These are phyloP conservation scores for Aegilops longissima DNA, from an alignment of 176 grass and related monocot species.

Conservation along the genomic window DNA sequence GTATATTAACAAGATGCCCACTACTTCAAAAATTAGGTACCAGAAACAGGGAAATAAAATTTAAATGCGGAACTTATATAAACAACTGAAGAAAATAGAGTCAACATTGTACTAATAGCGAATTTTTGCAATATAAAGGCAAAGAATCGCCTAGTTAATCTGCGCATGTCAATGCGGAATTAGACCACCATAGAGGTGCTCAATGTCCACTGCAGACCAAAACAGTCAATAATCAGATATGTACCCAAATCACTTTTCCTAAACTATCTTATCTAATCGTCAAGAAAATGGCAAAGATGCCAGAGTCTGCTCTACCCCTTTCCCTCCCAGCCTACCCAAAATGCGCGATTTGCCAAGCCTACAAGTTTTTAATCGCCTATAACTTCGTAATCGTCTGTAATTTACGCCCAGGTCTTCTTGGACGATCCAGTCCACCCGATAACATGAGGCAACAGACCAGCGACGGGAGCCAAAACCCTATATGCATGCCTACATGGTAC, in stretches of 20 bases:
- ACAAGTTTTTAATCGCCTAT: background rate
- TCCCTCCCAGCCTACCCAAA: background rate
- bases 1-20: background rate
- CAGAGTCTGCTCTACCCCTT: background rate
- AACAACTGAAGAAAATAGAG: background rate
- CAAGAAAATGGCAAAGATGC: background rate
- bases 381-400: background rate
- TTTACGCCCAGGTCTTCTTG: background rate
- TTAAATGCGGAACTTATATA: background rate
- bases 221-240: background rate
- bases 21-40: background rate
- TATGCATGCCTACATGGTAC: background rate
- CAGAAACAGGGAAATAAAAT: background rate
- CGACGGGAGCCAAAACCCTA: constrained; percentile 19
- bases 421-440: background rate
- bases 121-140: background rate
- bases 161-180: background rate
- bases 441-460: background rate
- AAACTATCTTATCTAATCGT: background rate
- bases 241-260: background rate
- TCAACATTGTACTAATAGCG: background rate
- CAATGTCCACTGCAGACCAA: background rate
- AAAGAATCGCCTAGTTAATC: background rate
- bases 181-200: background rate
- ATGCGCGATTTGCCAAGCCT: background rate